Percentiles rank a stretch among this genome's conserved stretches.
Evolutionary conservation across 768 basidiomycete species (phyloP).

Genomic region (Termitomyces sp.): DNA sequence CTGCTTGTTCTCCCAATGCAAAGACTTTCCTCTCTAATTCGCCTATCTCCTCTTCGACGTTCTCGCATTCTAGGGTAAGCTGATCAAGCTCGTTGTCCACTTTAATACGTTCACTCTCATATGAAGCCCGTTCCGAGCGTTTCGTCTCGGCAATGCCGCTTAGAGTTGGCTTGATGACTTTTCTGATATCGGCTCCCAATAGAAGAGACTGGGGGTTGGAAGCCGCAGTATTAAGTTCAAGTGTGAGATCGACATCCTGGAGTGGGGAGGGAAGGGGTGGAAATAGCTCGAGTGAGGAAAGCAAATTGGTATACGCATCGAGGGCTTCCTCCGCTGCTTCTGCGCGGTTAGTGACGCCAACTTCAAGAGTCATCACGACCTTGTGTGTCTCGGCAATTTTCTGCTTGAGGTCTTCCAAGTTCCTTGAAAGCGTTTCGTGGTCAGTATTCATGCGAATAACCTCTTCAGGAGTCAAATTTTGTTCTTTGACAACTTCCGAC

Average conservation of each 20-base stretch:
- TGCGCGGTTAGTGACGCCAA: conserved; percentile 73
- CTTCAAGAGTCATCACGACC: conserved; percentile 73
- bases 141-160: conserved; percentile 67
- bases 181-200: conserved; percentile 63
- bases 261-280: conserved; percentile 70
- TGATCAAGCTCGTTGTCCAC: conserved; percentile 83
- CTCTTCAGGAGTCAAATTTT: conserved; percentile 90
- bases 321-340: conserved; percentile 80
- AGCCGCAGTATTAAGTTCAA: conserved; percentile 78
- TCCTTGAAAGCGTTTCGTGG: conserved; percentile 70
- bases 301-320: conserved; percentile 70
- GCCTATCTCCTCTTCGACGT: conserved; percentile 70
- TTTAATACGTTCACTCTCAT: conserved; percentile 75
- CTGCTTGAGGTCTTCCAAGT: conserved; percentile 69
- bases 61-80: conserved; percentile 71
- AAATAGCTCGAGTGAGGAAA: conserved; percentile 72
- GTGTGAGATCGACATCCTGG: conserved; percentile 66
- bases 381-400: conserved; percentile 74
- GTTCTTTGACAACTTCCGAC: conserved; percentile 64
- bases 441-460: conserved; percentile 89
- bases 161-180: conserved; percentile 72
- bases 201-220: conserved; percentile 67
- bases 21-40: conserved; percentile 72
- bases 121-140: conserved; percentile 57
- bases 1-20: conserved; percentile 68